Evolutionary conservation across 2,329 filamentous ascomycete species (phyloP), one percentile per base, ranked within the genome.

Genomic region (Clathrospora elynae): DNA sequence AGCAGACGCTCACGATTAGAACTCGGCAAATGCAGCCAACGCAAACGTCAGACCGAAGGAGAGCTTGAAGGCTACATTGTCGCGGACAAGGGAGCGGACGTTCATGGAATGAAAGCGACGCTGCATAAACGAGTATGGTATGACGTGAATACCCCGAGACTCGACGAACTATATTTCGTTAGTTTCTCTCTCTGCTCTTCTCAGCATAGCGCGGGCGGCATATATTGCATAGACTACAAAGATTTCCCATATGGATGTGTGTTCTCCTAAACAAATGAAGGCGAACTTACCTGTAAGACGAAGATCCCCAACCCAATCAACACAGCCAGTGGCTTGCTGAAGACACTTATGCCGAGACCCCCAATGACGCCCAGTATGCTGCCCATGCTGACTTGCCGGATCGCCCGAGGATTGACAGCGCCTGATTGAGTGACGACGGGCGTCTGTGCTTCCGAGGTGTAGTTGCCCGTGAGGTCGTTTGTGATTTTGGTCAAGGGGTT

Each of bases 11-110:
- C 14, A 25, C 23, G 8, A 19, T 42, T 56, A 82, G 43, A 85
- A 77, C 35, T 74, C 68, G 59, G 77, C 77, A 76, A 87, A 86
- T 2, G 80, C 82, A 34, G 86, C 85, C 61, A 90, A 70, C 17
- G 85, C 80, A 71, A 90, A 90, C 18, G 87, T 86, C 28, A 82
- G 61, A n/a, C 83, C 82, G 66, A 91, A 90, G 3, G 84, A 83
- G 14, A 84, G 64, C 62, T 85, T 86, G 64, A 87, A 86, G 12
- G 80, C 79, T 2, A 81, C 78, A 55, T 83, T 80, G 47, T 79
- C 75, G 56, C 79, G 75, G 38, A 85, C 69, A 31, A 78, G 72
- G 4, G 74, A 75, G 31, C 73, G 67, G 13, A 82, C 46, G 55
- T 82, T 73, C 17, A 80, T 70, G 19, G 69, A 68, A 41, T 73